Evolutionary conservation across 371 early-diverging fungal genomes (phyloP), one percentile per base, ranked within the genome.

Genomic region (Nematocida major): DNA sequence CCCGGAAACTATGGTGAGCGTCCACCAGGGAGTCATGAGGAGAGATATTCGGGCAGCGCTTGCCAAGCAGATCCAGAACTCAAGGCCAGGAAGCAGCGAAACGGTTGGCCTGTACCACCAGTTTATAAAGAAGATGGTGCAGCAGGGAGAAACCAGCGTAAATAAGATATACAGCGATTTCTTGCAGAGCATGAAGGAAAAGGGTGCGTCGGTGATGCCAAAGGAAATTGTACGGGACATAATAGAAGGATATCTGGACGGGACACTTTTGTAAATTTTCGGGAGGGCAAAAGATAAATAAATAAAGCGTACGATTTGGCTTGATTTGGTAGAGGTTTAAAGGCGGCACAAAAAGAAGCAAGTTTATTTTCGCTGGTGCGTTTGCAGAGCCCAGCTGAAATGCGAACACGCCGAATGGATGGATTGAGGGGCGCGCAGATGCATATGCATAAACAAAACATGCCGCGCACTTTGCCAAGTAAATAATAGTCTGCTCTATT

Each of bases 151-250:
- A 20, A 49, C 15, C 5, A 22, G 39, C 24, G 39, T 73, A 59
- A 73, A 73, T 51, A 24, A 20, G 20, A 32, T 73, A 13, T 73
- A 73, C 49, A 65, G 48, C 11, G 45, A 47, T 13, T 73, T 73
- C 34, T 24, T 73, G 7, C 7, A 24, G 39, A 49, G 51, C 34
- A 73, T 73, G 76, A 73, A 63, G 32, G 28, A 63, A 36, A 48
- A 51, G 43, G 49, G 49, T 9, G 40, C 51, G 5, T 34, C 65
- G 4, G 62, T 73, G 11, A 32, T 73, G 13, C 62, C 62, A 18
- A 73, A 73, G 40, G 76, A 73, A 24, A 30, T 73, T 11, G 18
- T 73, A 5, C n/a, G 20, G 30, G 76, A 73, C 5, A 61, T 73
- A 30, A 24, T 63, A 28, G 59, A 73, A 3, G 45, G 48, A 47